phyloP scores from a whole-genome alignment of 371 early-diverging fungal species.

The Haplosporangium sp. region DNA sequence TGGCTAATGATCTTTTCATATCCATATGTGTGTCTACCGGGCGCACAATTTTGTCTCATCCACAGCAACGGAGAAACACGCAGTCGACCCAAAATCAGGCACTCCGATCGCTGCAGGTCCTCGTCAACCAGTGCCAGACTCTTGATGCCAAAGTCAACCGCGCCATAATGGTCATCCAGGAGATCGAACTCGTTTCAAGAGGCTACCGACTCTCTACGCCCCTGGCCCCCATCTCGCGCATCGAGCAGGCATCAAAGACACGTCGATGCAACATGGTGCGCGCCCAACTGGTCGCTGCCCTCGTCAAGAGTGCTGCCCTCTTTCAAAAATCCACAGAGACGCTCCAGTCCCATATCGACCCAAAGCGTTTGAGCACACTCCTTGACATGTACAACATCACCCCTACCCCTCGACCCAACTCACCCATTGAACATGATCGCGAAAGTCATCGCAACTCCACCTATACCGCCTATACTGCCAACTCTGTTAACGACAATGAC shows the following conservation, averaged over 20 bases:
- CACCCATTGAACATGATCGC: conserved; percentile 24
- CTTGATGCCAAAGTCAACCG: conserved; percentile 71
- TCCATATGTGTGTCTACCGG: no score
- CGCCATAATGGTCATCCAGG: conserved; percentile 73
- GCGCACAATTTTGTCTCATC: background rate
- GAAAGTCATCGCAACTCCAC: background rate
- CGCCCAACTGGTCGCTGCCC: conserved; percentile 46
- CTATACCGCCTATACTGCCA: conserved; percentile 12
- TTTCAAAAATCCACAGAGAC: conserved; percentile 53
- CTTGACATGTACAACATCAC: conserved; percentile 54
- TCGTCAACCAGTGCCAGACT: conserved; percentile 63
- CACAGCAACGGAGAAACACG: conserved; percentile 62
- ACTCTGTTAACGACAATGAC: conserved; percentile 16
- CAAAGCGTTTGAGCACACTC: conserved; percentile 44
- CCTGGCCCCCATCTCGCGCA: conserved; percentile 72
- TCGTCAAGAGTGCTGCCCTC: conserved; percentile 42
- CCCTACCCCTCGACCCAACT: conserved; percentile 39
- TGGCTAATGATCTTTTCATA: no score
- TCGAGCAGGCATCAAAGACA: conserved; percentile 68
- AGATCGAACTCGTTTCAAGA: conserved; percentile 78
- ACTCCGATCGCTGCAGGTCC: conserved; percentile 58
- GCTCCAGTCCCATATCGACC: conserved; percentile 53
- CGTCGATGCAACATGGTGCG: conserved; percentile 63
- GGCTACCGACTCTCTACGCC: conserved; percentile 76
- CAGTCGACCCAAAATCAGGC: conserved; percentile 64